Evolutionary conservation across 441 rosid species (phyloP), one percentile per base, ranked within the genome.

Genomic region (Euphorbia schlechtendalii): DNA sequence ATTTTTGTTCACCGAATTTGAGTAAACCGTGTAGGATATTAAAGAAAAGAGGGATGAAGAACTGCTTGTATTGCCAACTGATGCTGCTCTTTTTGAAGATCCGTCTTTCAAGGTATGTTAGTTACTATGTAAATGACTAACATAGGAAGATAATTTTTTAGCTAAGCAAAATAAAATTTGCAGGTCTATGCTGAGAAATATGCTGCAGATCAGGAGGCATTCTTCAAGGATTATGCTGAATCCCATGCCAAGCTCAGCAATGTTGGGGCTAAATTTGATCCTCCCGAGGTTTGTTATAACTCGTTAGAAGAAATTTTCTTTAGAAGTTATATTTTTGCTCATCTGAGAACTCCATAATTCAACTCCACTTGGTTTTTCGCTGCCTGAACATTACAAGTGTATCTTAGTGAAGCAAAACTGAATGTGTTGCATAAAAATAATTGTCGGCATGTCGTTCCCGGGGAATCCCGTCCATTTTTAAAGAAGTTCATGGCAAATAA

Each of bases 171-270:
- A 22, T 59, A 8, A 32, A 6, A 40, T 70, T 48, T 73, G 71
- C 79, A 92, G 98, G 90, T 78, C 30, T 89, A 83, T 80, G 96
- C 96, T 61, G 96, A 87, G 79, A 92, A 85, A 70, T 92, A 89
- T 73, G 93, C 92, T 64, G 86, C 77, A 75, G 96, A 92, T 77
- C 85, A 84, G 43, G 96, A 83, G 32, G 82, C 86, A 63, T 92
- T 92, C 71, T 89, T 87, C 77, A 84, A 81, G 80, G 96, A 92
- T 69, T 92, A 87, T 73, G 96, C 96, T 49, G 94, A 87, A 84
- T 96, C 98, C 68, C 96, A 92, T 76, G 94, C 89, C 65, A 86
- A 85, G 72, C 98, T 92, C 73, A 92, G 98, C 84, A 85, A 83
- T 80, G 83, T 81, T 41, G 96, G 98, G 15, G 86, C 96, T 15